Percentiles rank a stretch among this genome's conserved stretches.
These are phyloP conservation scores for Quercus agrifolia DNA, from an alignment of 306 rosid species.

Conservation along the genomic window DNA sequence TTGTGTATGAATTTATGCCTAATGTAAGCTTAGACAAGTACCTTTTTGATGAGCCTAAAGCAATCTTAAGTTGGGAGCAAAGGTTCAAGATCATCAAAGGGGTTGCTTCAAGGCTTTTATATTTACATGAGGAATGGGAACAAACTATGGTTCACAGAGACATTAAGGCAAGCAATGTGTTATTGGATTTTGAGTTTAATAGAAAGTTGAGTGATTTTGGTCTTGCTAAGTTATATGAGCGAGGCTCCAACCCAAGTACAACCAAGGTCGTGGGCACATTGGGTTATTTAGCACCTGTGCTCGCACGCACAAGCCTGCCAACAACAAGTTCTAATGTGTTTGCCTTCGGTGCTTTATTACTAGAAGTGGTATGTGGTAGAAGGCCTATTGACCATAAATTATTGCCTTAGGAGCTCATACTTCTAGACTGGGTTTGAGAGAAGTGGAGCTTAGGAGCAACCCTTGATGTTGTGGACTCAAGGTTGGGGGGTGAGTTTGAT, in stretches of 20 bases:
- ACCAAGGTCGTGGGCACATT: conserved; percentile 26
- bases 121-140: conserved; percentile 36
- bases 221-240: conserved; percentile 47
- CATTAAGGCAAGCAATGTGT: conserved; percentile 50
- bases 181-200: conserved; percentile 45
- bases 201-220: conserved; percentile 54
- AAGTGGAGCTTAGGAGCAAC: conserved; percentile 20
- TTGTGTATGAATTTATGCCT: conserved; percentile 36
- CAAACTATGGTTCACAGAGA: conserved; percentile 43
- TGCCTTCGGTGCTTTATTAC: conserved; percentile 31
- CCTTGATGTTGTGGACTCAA: conserved; percentile 24
- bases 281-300: conserved; percentile 30
- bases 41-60: conserved; percentile 25
- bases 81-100: conserved; percentile 31
- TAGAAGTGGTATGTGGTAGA: conserved; percentile 28
- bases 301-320: conserved; percentile 20
- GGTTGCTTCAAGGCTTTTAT: conserved; percentile 32
- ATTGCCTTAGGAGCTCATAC: conserved; percentile 14
- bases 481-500: conserved; percentile 18
- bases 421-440: conserved; percentile 30
- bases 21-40: conserved; percentile 39
- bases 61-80: conserved; percentile 22
- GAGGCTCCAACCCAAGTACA: conserved; percentile 43
- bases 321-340: conserved; percentile 22
- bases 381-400: conserved; percentile 21